These are phyloP conservation scores for Polyplosphaeria fusca DNA, from an alignment of 495 filamentous ascomycete species.

Conservation along the genomic window DNA sequence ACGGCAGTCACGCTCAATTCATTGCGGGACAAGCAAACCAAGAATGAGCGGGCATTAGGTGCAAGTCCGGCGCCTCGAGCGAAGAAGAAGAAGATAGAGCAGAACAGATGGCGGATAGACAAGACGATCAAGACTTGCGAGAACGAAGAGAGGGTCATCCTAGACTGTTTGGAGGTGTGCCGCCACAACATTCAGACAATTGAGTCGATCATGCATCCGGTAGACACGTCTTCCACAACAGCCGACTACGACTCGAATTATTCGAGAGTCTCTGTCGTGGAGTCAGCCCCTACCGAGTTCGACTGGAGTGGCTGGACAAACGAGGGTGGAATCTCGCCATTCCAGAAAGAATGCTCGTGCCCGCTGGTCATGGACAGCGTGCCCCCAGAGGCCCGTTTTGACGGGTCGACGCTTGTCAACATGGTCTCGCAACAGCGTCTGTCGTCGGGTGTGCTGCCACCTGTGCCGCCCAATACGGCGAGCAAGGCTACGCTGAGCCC, in stretches of 20 bases:
- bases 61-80: slow-evolving; percentile 8
- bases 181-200: slow-evolving; percentile 20
- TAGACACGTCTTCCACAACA: slow-evolving; percentile 2
- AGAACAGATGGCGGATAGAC: slow-evolving; percentile 25
- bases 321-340: slow-evolving; percentile 9
- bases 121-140: slow-evolving; percentile 34
- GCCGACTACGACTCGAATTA: slow-evolving; percentile 1
- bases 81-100: slow-evolving; percentile 30
- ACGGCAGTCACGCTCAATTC: slow-evolving; percentile 26
- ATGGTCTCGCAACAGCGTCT: background rate
- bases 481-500: slow-evolving; percentile 10
- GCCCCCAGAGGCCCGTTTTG: slow-evolving; percentile 8
- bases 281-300: slow-evolving; percentile 6
- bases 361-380: slow-evolving; percentile 7
- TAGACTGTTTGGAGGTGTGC: slow-evolving; percentile 28
- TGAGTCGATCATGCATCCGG: slow-evolving; percentile 6
- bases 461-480: slow-evolving; percentile 19
- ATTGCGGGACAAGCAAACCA: slow-evolving; percentile 28
- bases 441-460: background rate
- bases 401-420: background rate
- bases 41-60: slow-evolving; percentile 15
- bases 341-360: background rate
- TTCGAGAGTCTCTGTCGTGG: background rate
- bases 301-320: slow-evolving; percentile 29
- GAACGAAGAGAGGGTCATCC: slow-evolving; percentile 24